Conservation (phyloP, 805 yeast genomes). For the Kuraishia borneana region DNA sequence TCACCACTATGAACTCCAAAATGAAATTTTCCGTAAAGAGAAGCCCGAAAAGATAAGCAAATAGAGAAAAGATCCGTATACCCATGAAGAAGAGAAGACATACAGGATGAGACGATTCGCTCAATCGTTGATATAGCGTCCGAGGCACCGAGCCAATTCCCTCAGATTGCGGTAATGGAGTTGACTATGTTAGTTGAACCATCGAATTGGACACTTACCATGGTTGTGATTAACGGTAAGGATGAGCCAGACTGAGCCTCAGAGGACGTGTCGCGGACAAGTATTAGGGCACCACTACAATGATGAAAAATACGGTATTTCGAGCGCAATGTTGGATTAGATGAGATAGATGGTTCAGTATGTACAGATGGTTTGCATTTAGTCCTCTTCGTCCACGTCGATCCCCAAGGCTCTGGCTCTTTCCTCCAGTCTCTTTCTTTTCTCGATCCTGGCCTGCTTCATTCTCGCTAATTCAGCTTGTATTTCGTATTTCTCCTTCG, state of each 20-base stretch:
- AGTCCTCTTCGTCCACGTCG: conserved; percentile 33
- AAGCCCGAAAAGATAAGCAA: conserved; percentile 61
- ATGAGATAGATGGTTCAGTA: too few species aligned
- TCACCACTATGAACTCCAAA: conserved; percentile 66
- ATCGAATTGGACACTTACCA: too few species aligned
- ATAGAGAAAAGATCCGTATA: conserved; percentile 52
- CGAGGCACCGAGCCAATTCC: conserved; percentile 1
- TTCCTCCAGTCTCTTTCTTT: conserved; percentile 62
- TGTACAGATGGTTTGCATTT: too few species aligned
- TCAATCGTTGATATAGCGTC: conserved; percentile 30
- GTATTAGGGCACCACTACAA: too few species aligned
- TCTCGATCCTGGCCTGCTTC: conserved; percentile 63
- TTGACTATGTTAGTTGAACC: neutral
- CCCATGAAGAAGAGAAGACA: conserved; percentile 56
- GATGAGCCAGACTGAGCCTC: too few species aligned
- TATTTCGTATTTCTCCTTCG: conserved; percentile 87
- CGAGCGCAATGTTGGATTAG: too few species aligned
- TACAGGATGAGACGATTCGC: conserved; percentile 75
- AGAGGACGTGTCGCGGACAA: too few species aligned
- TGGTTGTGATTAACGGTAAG: too few species aligned
- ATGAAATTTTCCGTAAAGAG: conserved; percentile 58
- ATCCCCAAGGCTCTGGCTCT: conserved; percentile 63
- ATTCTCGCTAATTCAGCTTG: conserved; percentile 86
- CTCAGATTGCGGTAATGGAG: conserved; percentile 1
- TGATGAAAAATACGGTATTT: too few species aligned